phyloP scores from a whole-genome alignment of 1,284 basidiomycete species.

The Sparassis latifolia region DNA sequence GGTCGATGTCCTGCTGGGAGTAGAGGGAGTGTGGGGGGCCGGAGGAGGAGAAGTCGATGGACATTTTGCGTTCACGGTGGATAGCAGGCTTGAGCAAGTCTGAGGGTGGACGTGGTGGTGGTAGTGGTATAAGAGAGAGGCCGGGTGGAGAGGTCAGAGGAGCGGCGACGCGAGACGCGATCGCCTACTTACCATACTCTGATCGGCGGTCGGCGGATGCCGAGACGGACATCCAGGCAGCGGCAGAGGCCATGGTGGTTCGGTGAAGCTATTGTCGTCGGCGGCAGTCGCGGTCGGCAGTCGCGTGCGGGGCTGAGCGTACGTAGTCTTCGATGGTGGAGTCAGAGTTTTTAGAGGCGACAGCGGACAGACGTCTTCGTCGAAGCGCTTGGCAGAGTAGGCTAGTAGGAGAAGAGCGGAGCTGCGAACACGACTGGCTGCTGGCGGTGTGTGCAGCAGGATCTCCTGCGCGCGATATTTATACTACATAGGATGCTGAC shows the following conservation, averaged over 20 bases:
- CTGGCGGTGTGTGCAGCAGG: no score
- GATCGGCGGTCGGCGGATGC: conserved; percentile 45
- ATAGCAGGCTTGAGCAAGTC: conserved; percentile 41
- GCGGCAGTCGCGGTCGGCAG: no score
- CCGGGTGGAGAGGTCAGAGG: conserved; percentile 13
- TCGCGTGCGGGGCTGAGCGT: no score
- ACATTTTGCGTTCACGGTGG: conserved; percentile 36
- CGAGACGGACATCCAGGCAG: conserved; percentile 29
- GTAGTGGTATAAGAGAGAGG: conserved; percentile 2
- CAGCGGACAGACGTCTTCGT: no score
- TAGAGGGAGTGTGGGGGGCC: conserved; percentile 41
- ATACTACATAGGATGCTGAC: no score
- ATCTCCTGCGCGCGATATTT: no score
- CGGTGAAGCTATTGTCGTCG: background rate
- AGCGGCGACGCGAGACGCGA: conserved; percentile 19
- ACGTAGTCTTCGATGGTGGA: no score
- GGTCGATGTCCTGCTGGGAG: conserved; percentile 34
- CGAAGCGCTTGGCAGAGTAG: no score
- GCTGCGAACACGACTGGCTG: no score
- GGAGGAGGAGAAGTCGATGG: conserved; percentile 48
- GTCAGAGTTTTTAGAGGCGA: no score
- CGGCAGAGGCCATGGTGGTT: conserved; percentile 25
- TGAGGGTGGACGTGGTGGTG: conserved; percentile 9
- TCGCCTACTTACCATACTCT: conserved; percentile 34
- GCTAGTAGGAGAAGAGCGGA: no score